phyloP scores from a whole-genome alignment of 106 monocot species.

The Platanthera zijinensis region DNA sequence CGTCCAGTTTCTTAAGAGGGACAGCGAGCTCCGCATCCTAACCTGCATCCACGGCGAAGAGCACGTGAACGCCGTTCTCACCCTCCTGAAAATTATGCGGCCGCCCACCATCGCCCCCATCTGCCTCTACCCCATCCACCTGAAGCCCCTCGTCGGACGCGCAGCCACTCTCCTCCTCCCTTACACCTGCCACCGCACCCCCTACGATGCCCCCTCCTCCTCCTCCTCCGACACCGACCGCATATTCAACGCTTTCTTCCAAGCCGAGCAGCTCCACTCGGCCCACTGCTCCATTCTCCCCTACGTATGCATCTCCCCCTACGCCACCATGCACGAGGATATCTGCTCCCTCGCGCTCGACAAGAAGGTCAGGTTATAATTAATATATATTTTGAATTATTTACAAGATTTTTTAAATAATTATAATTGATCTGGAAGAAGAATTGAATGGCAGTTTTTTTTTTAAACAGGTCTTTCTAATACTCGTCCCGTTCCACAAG shows the following conservation, averaged over 20 bases:
- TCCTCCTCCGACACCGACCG: slow-evolving; percentile 32
- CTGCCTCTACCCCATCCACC: slow-evolving; percentile 55
- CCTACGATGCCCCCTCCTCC: slow-evolving; percentile 7
- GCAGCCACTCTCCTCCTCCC: slow-evolving; percentile 34
- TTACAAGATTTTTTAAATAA: no score
- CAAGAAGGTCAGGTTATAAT: slow-evolving; percentile 16
- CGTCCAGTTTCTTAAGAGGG: slow-evolving; percentile 26
- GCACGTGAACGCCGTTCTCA: slow-evolving; percentile 32
- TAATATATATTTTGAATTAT: neutral
- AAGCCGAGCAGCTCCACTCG: slow-evolving; percentile 21
- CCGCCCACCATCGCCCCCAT: slow-evolving; percentile 29
- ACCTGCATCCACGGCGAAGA: slow-evolving; percentile 48
- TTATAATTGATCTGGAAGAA: no score
- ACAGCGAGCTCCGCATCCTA: slow-evolving; percentile 57
- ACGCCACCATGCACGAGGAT: slow-evolving; percentile 37
- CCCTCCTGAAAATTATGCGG: slow-evolving; percentile 30
- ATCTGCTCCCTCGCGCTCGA: slow-evolving; percentile 21
- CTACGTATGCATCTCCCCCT: slow-evolving; percentile 24
- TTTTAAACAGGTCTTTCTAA: slow-evolving; percentile 19
- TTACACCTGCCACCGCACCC: slow-evolving; percentile 18
- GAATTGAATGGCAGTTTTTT: no score
- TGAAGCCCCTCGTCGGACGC: slow-evolving; percentile 47
- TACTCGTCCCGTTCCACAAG: slow-evolving; percentile 48
- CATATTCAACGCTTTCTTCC: slow-evolving; percentile 67
- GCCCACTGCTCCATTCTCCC: slow-evolving; percentile 26